A percentile compares a stretch with the other conserved stretches of the same genome.
phyloP scores from a whole-genome alignment of 257 asterid species.

The Nicotiana tabacum region DNA sequence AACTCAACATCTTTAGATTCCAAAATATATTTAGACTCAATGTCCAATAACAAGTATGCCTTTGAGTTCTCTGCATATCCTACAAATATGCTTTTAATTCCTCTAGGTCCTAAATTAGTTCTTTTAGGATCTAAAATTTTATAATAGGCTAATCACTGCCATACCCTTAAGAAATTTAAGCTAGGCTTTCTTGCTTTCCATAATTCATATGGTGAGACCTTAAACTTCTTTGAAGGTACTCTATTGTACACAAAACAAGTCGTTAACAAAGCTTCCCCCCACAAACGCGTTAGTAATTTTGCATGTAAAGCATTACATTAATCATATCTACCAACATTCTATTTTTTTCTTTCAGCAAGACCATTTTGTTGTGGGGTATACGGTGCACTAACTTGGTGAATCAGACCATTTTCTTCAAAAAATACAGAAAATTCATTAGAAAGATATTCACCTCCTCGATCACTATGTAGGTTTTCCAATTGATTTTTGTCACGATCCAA shows the following conservation, averaged over 20 bases:
- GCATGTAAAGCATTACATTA: neutral
- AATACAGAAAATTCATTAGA: neutral
- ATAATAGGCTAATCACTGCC: neutral
- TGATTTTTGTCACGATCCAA: too few relatives aligned
- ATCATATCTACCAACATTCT: neutral
- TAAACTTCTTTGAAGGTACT: neutral
- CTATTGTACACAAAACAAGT: neutral
- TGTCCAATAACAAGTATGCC: neutral
- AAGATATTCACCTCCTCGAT: too few relatives aligned
- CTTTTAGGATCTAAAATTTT: neutral
- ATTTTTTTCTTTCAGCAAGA: neutral
- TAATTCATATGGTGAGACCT: too few relatives aligned
- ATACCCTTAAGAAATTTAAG: neutral
- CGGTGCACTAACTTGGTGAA: neutral
- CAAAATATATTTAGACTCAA: neutral
- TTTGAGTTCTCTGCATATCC: neutral
- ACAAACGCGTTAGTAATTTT: neutral
- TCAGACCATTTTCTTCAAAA: neutral
- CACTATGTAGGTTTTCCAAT: too few relatives aligned
- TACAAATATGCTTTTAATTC: too few relatives aligned
- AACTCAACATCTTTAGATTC: constrained; percentile 9
- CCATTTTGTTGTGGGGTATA: too few relatives aligned
- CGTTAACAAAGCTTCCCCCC: neutral
- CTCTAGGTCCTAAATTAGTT: neutral
- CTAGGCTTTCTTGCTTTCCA: neutral